Base-by-base conservation (phyloP, 805 yeast species). In the Cyberlindnera samutprakarnensis region DNA sequence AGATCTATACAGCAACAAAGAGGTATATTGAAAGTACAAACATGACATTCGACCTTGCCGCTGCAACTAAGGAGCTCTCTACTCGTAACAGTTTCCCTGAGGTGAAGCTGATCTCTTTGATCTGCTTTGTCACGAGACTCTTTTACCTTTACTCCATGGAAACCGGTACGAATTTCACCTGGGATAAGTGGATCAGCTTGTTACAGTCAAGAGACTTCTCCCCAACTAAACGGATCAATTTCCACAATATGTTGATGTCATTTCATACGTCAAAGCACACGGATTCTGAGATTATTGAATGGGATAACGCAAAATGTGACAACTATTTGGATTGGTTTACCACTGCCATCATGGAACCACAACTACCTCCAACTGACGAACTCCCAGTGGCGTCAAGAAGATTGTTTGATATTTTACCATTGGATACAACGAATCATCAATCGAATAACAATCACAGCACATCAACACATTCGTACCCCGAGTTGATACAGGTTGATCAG, bases 321-420 rank as follows among this genome's bases (percentile, higher is more conserved):
- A 51, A 59, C 18, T 80, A 75, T 49, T 49, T 76, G 18, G 57
- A 64, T 15, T 72, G 80, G 75, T 62, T 70, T 31, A 55, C 62
- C 31, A 60, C 60, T 8, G 51, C 50, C 23, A 30, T 62, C 11
- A 41, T 60, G 3, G 42, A 16, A 12, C 27, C 25, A 18, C 36
- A 42, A 5, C 27, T 33, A 7, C 42, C 58, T 52, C 53, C 56
- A 14, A 53, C 53, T 3, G 30, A 39, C 3, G 41, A 41, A 4
- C 18, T 35, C 2, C 20, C 40, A 2, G 29, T 50, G 5, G 37
- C 46, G 3, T 30, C 38, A 23, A 45, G 38, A 17, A 43, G 55
- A 37, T 26, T 57, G 5, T 38, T 35, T 18, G 44, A 41, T 13
- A 46, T 54, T 1, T 54, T 56, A 27, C 34, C 34, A 5, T 23